Evolutionary conservation across 2,329 filamentous ascomycete genomes (phyloP), one percentile per base, ranked within the genome.

Genomic region (Alternaria novae-zelandiae): DNA sequence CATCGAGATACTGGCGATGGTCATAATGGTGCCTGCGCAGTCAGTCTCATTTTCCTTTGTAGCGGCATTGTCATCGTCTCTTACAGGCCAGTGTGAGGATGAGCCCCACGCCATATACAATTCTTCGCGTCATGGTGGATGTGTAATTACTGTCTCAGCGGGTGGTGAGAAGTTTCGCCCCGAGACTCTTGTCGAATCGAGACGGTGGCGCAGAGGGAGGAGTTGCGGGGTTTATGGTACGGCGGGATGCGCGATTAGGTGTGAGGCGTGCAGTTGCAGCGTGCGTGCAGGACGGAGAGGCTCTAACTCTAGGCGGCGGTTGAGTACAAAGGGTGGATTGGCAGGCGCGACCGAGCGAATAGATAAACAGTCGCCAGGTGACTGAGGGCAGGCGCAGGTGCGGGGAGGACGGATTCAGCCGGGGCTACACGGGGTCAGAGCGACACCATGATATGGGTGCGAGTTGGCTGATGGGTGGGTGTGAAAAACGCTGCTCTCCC

Each of bases 1-100:
- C 50, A 90, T 84, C 64, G 88, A 82, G 70, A 93, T 91, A 58
- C 91, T 87, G 44, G 87, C 84, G 57, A 94, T 83, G 23, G 91
- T 92, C 85, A 94, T 88, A 65, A 86, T 86, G 28, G 89, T 91
- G 61, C 90, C 91, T 93, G 76, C 55, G 51, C 57, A 50, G 51
- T 60, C 28, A 69, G 67, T 55, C 25, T 57, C 20, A 43, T 20
- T 54, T 54, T n/a, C 44, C 30, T 20, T 45, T 10, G 46, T 53
- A n/a, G 26, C 13, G 11, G 54, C 11, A n/a, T 3, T 11, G 12
- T 36, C 10, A 3, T 23, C 26, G 11, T 45, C 36, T 69, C 78
- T 61, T 69, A 82, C 81, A 79, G 63, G 78, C 82, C 44, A 85
- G 69, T 64, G 82, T 83, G 58, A 82, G 76, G 78, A 82, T 81